Conservation (phyloP, 345 rosid species). For the Melaleuca alternifolia region DNA sequence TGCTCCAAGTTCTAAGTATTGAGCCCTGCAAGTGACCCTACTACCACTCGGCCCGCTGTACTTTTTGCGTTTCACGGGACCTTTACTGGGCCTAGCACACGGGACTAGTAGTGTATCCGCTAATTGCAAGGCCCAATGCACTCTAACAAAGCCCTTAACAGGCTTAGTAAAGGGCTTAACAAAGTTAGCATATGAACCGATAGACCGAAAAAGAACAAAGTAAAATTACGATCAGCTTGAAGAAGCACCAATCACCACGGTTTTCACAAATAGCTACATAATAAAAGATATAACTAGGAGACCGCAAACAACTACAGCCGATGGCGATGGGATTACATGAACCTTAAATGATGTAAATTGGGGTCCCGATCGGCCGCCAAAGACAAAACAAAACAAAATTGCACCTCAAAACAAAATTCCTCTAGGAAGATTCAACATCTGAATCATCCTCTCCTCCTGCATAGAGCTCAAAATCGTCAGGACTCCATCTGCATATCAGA, state of each 20-base stretch:
- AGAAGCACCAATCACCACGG: too few species aligned
- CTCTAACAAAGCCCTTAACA: neutral
- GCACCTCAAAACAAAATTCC: neutral
- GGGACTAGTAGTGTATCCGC: neutral
- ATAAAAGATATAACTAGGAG: neutral
- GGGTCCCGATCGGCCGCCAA: neutral
- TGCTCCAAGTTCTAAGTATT: too few species aligned
- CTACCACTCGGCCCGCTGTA: neutral
- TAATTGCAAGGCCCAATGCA: neutral
- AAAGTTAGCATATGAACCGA: neutral
- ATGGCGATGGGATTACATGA: neutral
- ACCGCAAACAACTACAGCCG: neutral
- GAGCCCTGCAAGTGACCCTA: neutral
- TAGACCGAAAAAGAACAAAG: too few species aligned
- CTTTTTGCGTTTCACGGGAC: neutral
- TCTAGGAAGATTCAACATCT: constrained; percentile 69
- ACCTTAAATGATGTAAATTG: neutral
- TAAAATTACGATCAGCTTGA: too few species aligned
- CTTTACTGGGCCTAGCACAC: neutral
- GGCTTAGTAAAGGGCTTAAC: neutral
- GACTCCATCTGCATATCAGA: constrained; percentile 74
- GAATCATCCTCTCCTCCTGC: constrained; percentile 54
- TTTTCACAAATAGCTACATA: neutral
- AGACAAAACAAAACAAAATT: neutral
- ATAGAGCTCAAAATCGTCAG: constrained; percentile 66